Evolutionary conservation across 495 filamentous ascomycete species (phyloP).

Genomic region (Penicillium dipodomyicola): DNA sequence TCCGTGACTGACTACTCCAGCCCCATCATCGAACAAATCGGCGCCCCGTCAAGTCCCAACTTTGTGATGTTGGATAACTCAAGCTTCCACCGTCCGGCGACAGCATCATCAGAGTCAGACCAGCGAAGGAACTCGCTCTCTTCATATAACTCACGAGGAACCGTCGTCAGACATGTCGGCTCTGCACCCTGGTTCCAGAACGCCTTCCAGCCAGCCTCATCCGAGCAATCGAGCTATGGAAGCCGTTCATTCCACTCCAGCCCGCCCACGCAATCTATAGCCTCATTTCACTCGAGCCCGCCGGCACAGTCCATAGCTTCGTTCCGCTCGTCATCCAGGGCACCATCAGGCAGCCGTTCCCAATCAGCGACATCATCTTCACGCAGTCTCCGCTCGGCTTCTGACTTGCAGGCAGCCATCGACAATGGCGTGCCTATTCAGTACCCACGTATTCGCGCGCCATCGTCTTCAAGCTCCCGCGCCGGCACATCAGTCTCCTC

Average conservation of each 20-base stretch:
- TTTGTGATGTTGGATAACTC: conserved; percentile 45
- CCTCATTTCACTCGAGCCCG: conserved; percentile 44
- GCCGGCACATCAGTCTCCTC: conserved; percentile 36
- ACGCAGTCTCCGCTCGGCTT: conserved; percentile 36
- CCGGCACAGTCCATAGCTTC: conserved; percentile 33
- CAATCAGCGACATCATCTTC: conserved; percentile 41
- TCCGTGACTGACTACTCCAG: conserved; percentile 36
- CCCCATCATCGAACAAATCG: conserved; percentile 44
- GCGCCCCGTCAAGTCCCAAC: conserved; percentile 47
- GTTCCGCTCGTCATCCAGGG: conserved; percentile 32
- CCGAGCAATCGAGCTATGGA: conserved; percentile 37
- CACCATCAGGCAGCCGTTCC: conserved; percentile 34
- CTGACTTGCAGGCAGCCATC: conserved; percentile 40
- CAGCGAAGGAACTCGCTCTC: conserved; percentile 46
- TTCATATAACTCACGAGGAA: conserved; percentile 50
- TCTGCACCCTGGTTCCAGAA: conserved; percentile 39
- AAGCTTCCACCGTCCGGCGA: conserved; percentile 39
- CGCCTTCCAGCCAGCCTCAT: conserved; percentile 35
- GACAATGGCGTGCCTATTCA: conserved; percentile 47
- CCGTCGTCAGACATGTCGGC: conserved; percentile 42
- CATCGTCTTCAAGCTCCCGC: conserved; percentile 49
- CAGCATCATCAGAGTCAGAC: conserved; percentile 38
- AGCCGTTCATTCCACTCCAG: conserved; percentile 43
- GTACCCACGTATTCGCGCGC: conserved; percentile 47
- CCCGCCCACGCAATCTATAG: conserved; percentile 35